Conservation (phyloP, 2,329 filamentous ascomycete species). For the Pseudopithomyces chartarum region DNA sequence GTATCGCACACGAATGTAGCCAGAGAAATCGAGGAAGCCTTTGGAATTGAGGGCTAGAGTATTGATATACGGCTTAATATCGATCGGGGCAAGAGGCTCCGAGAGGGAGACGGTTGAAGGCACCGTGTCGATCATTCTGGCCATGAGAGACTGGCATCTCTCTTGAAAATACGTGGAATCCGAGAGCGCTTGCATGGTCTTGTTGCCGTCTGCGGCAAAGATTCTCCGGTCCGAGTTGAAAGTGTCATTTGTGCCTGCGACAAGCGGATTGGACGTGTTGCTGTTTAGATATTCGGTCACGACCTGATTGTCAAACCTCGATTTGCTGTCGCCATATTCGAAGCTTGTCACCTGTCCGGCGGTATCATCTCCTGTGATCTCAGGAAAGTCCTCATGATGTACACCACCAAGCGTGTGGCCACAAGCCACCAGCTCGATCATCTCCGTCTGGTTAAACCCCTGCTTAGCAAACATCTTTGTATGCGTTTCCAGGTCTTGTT, state of each 20-base stretch:
- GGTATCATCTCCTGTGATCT: constrained; percentile 32
- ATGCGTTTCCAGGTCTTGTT: constrained; percentile 37
- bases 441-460: constrained; percentile 32
- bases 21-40: constrained; percentile 18
- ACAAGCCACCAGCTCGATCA: constrained; percentile 39
- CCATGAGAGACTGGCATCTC: constrained; percentile 23
- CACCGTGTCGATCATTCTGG: constrained; percentile 27
- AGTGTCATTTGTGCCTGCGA: constrained; percentile 32
- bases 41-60: constrained; percentile 16
- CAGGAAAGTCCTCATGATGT: constrained; percentile 35
- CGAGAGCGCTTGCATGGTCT: constrained; percentile 35
- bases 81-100: constrained; percentile 22
- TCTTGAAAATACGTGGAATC: constrained; percentile 23
- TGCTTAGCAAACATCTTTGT: constrained; percentile 35
- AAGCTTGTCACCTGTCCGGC: constrained; percentile 5
- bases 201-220: constrained; percentile 36
- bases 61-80: constrained; percentile 24
- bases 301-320: constrained; percentile 37
- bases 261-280: constrained; percentile 31
- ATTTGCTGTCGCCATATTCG: constrained; percentile 20
- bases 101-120: constrained; percentile 23
- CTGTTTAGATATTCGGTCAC: constrained; percentile 40
- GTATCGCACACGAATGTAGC: constrained; percentile 22
- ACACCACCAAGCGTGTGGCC: constrained; percentile 45
- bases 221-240: constrained; percentile 40